A percentile compares a stretch with the other conserved stretches of the same genome.
Evolutionary conservation across 2,329 filamentous ascomycete species (phyloP).

Genomic region (Trichophyton verrucosum): DNA sequence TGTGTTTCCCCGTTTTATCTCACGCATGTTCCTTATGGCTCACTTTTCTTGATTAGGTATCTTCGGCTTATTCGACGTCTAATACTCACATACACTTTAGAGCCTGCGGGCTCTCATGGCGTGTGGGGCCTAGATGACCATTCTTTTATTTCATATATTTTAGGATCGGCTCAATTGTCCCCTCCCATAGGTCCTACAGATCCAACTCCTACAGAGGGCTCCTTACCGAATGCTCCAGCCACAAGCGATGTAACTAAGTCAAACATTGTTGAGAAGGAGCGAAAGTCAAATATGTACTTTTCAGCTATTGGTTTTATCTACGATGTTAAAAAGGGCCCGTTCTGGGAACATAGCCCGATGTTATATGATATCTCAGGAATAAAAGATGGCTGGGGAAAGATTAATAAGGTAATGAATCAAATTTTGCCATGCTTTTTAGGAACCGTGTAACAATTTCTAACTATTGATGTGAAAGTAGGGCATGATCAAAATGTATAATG

Average conservation of each 20-base stretch:
- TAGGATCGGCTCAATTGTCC: conserved; percentile 81
- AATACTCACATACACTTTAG: conserved; percentile 82
- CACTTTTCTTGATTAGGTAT: conserved; percentile 45
- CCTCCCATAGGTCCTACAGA: conserved; percentile 55
- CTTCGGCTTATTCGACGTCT: conserved; percentile 67
- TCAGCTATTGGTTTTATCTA: conserved; percentile 93
- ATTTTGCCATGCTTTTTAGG: not conserved
- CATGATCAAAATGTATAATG: conserved; percentile 99
- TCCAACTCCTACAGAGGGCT: conserved; percentile 65
- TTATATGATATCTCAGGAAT: conserved; percentile 91
- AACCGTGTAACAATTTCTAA: not conserved
- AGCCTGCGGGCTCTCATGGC: conserved; percentile 89
- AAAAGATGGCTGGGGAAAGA: conserved; percentile 90
- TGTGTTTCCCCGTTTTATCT: conserved; percentile 37
- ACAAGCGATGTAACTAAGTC: conserved; percentile 56
- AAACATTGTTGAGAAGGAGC: conserved; percentile 52
- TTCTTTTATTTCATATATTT: conserved; percentile 84
- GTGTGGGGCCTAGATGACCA: conserved; percentile 99
- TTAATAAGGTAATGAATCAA: conserved; percentile 56
- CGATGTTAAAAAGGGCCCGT: conserved; percentile 89
- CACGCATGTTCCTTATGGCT: not conserved
- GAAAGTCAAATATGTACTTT: conserved; percentile 74
- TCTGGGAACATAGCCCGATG: conserved; percentile 94
- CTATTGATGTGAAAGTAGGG: conserved; percentile 42
- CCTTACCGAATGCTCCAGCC: conserved; percentile 56